phyloP scores from a whole-genome alignment of 352 stramenopile genomes.

The Blastocystis hominis region DNA sequence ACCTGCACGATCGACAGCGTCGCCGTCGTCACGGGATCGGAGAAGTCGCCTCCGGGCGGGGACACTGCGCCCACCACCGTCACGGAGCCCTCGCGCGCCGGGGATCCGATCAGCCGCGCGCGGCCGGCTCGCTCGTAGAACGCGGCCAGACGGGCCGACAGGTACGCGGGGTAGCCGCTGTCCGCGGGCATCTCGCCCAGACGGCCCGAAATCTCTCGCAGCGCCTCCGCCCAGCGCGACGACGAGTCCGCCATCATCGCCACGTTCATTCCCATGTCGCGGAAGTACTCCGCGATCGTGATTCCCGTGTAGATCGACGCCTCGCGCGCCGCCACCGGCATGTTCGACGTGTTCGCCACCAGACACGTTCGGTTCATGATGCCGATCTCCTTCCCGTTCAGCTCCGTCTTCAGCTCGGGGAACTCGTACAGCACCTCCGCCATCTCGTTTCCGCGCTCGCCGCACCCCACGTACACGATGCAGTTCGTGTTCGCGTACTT shows the following conservation, averaged over 20 bases:
- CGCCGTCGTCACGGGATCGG: conserved; percentile 93
- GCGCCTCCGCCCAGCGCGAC: conserved; percentile 94
- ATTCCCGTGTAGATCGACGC: conserved; percentile 99
- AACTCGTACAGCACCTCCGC: conserved; percentile 71
- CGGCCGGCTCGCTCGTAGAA: conserved; percentile 99
- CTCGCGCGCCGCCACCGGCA: conserved; percentile 97
- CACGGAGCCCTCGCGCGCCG: conserved; percentile 90
- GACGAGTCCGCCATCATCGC: conserved; percentile 99
- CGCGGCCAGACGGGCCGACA: conserved; percentile 91
- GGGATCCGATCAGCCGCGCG: conserved; percentile 87
- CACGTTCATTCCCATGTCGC: too few species aligned
- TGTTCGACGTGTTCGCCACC: conserved; percentile 99
- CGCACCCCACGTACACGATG: conserved; percentile 98
- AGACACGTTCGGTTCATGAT: conserved; percentile 99
- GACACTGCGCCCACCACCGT: conserved; percentile 96
- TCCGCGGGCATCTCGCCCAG: conserved; percentile 99
- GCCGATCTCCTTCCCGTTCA: conserved; percentile 89
- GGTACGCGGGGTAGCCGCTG: conserved; percentile 89
- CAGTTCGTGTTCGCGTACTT: conserved; percentile 98
- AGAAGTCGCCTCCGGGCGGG: conserved; percentile 96
- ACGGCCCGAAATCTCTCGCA: conserved; percentile 98
- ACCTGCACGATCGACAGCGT: conserved; percentile 96
- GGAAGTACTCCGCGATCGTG: conserved; percentile 95
- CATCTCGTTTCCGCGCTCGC: conserved; percentile 98
- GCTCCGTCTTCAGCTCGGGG: too few species aligned